phyloP scores from a whole-genome alignment of 345 rosid genomes.

The Murraya paniculata region DNA sequence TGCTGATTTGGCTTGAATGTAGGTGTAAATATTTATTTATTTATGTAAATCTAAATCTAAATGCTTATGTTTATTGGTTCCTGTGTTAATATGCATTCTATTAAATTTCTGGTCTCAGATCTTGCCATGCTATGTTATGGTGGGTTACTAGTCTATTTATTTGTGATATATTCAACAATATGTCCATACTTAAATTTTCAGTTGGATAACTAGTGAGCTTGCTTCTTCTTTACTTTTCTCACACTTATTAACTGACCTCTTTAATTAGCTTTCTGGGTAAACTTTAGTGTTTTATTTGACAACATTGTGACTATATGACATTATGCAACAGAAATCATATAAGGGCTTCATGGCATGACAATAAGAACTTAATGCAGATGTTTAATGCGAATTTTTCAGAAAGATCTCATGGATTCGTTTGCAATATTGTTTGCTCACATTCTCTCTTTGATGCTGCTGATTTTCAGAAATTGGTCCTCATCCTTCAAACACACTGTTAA shows the following conservation, averaged over 20 bases:
- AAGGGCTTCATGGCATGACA: background rate
- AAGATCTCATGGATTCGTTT: background rate
- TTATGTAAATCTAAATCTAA: background rate
- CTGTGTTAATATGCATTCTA: background rate
- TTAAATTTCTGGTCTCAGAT: background rate
- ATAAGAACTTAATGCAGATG: background rate
- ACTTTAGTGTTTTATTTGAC: background rate
- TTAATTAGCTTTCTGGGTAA: background rate
- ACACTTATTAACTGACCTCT: background rate
- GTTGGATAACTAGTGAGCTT: background rate
- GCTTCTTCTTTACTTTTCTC: background rate
- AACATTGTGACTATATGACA: background rate
- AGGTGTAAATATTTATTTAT: background rate
- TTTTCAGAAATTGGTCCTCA: background rate
- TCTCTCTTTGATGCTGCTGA: background rate
- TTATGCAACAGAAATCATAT: background rate
- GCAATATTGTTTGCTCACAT: background rate
- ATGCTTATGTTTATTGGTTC: background rate
- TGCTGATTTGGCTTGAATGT: constrained; percentile 23
- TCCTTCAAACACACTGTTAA: background rate
- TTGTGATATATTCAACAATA: background rate
- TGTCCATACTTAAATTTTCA: background rate
- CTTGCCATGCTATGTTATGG: background rate
- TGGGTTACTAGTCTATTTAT: background rate
- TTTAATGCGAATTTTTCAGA: background rate